Percentiles rank a stretch among this genome's conserved stretches.
Conservation (phyloP, 371 early-diverging fungal species). For the Syncephalastrum contaminatum region DNA sequence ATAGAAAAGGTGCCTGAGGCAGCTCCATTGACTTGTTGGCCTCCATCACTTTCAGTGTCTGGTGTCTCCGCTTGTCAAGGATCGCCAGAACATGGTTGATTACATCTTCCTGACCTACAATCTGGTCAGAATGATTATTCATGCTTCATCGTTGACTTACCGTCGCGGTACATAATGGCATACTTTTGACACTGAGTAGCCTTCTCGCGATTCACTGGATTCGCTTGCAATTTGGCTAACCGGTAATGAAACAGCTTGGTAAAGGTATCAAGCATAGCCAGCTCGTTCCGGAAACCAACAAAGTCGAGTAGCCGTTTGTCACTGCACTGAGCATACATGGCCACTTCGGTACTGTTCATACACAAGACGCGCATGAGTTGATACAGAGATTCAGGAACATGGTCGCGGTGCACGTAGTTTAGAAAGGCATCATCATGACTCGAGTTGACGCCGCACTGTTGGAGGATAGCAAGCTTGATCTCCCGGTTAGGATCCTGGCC, state of each 20-base stretch:
- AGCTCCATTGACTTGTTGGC: conserved; percentile 14
- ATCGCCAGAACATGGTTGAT: conserved; percentile 18
- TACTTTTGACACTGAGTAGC: conserved; percentile 35
- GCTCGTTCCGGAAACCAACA: conserved; percentile 51
- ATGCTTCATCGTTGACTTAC: conserved; percentile 17
- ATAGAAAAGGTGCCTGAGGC: conserved; percentile 32
- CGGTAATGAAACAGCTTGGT: conserved; percentile 29
- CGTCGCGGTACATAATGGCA: conserved; percentile 50
- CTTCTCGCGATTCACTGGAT: conserved; percentile 13
- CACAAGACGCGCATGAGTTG: conserved; percentile 61
- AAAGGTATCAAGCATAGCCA: conserved; percentile 47
- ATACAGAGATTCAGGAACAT: conserved; percentile 42
- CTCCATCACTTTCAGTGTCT: conserved; percentile 25
- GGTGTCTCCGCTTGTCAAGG: conserved; percentile 22
- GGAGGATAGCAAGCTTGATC: conserved; percentile 43
- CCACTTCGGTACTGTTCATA: conserved; percentile 55
- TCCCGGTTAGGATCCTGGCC: conserved; percentile 52
- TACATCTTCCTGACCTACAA: conserved; percentile 31
- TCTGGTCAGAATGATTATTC: not conserved
- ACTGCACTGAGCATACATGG: conserved; percentile 19
- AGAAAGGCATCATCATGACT: conserved; percentile 33
- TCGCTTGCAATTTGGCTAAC: conserved; percentile 22
- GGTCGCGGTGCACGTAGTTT: conserved; percentile 43
- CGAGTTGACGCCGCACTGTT: conserved; percentile 31
- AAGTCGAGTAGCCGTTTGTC: conserved; percentile 30